These are phyloP conservation scores for Aegilops speltoides DNA, from an alignment of 176 grass and related monocot species.

Conservation along the genomic window DNA sequence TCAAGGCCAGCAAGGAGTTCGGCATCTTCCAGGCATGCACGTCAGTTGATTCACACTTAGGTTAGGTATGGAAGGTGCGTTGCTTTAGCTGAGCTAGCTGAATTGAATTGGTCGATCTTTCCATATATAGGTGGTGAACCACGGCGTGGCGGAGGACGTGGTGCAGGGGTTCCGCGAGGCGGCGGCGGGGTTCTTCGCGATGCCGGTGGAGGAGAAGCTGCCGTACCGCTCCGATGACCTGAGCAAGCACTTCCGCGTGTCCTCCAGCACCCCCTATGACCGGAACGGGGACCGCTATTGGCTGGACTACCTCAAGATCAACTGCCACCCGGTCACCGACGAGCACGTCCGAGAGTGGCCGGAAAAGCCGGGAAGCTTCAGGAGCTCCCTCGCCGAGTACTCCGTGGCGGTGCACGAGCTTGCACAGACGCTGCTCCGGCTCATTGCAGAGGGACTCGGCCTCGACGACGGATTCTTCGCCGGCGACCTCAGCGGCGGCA, in stretches of 20 bases:
- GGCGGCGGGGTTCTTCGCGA: neutral
- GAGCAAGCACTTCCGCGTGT: neutral
- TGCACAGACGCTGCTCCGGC: conserved; percentile 31
- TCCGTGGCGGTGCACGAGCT: conserved; percentile 23
- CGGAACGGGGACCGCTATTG: conserved; percentile 41
- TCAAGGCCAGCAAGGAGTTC: neutral
- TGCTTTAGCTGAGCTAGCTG: neutral
- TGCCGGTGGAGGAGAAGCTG: conserved; percentile 3
- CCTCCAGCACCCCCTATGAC: conserved; percentile 44
- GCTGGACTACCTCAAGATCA: conserved; percentile 58
- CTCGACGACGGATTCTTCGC: neutral
- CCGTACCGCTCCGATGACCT: neutral
- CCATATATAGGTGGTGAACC: neutral
- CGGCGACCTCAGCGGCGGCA: conserved; percentile 14
- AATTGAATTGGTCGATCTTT: neutral
- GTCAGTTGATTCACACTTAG: neutral
- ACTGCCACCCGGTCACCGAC: neutral
- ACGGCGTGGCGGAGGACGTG: neutral
- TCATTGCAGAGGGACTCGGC: conserved; percentile 26
- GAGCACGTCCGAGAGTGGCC: conserved; percentile 35
- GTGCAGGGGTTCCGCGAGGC: neutral
- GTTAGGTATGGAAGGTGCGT: neutral
- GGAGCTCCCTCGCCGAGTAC: conserved; percentile 33
- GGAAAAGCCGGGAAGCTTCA: conserved; percentile 7
- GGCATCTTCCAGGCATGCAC: conserved; percentile 6